phyloP scores from a whole-genome alignment of 2,329 filamentous ascomycete species.

The Ophiostoma tasmaniense region DNA sequence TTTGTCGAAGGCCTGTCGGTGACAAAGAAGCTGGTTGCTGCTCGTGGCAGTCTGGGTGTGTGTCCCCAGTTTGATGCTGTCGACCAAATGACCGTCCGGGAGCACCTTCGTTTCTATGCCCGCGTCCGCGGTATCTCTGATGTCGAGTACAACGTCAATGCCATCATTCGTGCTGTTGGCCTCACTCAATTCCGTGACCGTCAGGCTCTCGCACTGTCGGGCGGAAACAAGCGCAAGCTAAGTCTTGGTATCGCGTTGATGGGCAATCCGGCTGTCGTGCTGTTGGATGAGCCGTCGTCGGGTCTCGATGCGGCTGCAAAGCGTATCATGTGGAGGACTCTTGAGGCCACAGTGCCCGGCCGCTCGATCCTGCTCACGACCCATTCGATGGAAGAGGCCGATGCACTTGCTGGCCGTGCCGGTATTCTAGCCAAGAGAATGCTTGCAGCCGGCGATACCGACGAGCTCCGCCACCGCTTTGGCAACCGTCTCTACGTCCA shows the following conservation, averaged over 20 bases:
- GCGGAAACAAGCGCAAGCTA: conserved; percentile 90
- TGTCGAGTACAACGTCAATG: conserved; percentile 66
- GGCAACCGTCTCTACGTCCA: conserved; percentile 77
- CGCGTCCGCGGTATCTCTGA: conserved; percentile 69
- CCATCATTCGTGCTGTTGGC: conserved; percentile 74
- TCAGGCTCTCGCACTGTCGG: conserved; percentile 72
- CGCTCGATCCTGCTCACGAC: conserved; percentile 83
- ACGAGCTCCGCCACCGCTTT: conserved; percentile 63
- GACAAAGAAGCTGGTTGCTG: conserved; percentile 59
- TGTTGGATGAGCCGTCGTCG: conserved; percentile 82
- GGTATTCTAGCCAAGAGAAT: conserved; percentile 81
- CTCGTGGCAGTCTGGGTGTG: conserved; percentile 73
- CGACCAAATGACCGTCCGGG: conserved; percentile 80
- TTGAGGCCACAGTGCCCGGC: conserved; percentile 63
- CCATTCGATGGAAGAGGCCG: conserved; percentile 92
- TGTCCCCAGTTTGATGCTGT: conserved; percentile 85
- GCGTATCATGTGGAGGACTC: conserved; percentile 84
- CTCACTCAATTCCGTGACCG: conserved; percentile 60
- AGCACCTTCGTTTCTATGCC: conserved; percentile 85
- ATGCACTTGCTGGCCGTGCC: conserved; percentile 72
- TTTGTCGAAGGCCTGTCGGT: conserved; percentile 73
- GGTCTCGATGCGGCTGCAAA: conserved; percentile 89
- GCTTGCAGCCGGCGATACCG: conserved; percentile 72
- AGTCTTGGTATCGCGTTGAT: conserved; percentile 84
- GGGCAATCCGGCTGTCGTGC: conserved; percentile 78